These are phyloP conservation scores for Danielia reshetovae DNA, from an alignment of 805 yeast species.

Conservation along the genomic window DNA sequence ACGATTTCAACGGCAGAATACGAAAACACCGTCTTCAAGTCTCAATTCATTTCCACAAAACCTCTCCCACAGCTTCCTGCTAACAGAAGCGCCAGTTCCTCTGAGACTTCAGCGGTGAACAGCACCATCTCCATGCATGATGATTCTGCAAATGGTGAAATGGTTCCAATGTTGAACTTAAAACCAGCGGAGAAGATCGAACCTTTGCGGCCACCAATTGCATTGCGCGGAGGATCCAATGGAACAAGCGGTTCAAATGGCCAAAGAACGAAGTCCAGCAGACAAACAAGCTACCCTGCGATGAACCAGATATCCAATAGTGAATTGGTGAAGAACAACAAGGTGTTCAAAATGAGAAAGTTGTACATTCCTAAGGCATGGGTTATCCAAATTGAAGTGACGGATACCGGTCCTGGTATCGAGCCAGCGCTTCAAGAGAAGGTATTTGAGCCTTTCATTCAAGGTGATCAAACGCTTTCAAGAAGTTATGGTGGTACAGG, in stretches of 20 bases:
- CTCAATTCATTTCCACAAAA: conserved; percentile 27
- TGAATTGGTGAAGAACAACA: conserved; percentile 34
- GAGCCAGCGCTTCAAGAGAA: conserved; percentile 74
- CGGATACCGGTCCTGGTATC: conserved; percentile 94
- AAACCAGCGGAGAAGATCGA: neutral
- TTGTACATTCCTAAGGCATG: conserved; percentile 42
- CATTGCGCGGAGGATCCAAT: neutral
- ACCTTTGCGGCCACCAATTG: neutral
- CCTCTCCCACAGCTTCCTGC: conserved; percentile 12
- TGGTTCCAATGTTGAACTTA: neutral
- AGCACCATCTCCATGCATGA: neutral
- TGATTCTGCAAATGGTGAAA: neutral
- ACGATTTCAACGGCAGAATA: conserved; percentile 38
- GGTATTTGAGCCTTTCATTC: conserved; percentile 94
- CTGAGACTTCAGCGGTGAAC: neutral
- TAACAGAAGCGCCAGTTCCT: neutral
- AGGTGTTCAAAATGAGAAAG: conserved; percentile 31
- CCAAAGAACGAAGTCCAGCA: neutral
- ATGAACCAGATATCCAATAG: conserved; percentile 11
- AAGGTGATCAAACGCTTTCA: conserved; percentile 92
- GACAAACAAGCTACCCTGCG: neutral
- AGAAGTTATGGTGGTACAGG: conserved; percentile 96
- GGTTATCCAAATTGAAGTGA: conserved; percentile 68
- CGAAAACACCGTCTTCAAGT: conserved; percentile 33
- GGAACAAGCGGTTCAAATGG: neutral